Percentiles rank a stretch among this genome's conserved stretches.
phyloP scores from a whole-genome alignment of 2,329 filamentous ascomycete genomes.

The Apiospora kogelbergensis region DNA sequence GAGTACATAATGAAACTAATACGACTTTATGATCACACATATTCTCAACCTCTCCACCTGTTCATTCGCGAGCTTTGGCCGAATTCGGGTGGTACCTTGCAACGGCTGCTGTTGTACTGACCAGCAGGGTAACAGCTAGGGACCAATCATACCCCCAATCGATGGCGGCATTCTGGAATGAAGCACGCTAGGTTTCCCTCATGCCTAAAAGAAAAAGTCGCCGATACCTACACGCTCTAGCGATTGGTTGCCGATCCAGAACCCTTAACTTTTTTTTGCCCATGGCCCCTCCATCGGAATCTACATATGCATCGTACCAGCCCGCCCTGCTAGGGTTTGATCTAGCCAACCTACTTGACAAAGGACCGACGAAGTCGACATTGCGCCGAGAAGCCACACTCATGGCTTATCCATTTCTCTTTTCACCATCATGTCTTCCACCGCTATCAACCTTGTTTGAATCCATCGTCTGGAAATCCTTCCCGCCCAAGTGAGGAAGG shows the following conservation, averaged over 20 bases:
- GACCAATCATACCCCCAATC: neutral
- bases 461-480: neutral
- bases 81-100: too few relatives aligned
- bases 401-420: neutral
- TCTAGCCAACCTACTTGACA: neutral
- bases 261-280: neutral
- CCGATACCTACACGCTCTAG: neutral
- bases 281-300: conserved; percentile 3
- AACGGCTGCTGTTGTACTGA: neutral
- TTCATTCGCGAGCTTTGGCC: too few relatives aligned
- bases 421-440: neutral
- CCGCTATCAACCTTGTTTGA: neutral
- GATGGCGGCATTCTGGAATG: neutral
- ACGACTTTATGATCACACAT: neutral
- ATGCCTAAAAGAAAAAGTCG: neutral
- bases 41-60: neutral
- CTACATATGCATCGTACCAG: neutral
- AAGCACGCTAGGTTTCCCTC: too few relatives aligned
- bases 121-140: neutral
- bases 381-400: neutral
- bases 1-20: conserved; percentile 4
- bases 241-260: neutral
- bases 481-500: neutral
- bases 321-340: neutral
- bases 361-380: neutral